Evolutionary conservation across 768 basidiomycete genomes (phyloP).

Genomic region (Exidia glandulosa): DNA sequence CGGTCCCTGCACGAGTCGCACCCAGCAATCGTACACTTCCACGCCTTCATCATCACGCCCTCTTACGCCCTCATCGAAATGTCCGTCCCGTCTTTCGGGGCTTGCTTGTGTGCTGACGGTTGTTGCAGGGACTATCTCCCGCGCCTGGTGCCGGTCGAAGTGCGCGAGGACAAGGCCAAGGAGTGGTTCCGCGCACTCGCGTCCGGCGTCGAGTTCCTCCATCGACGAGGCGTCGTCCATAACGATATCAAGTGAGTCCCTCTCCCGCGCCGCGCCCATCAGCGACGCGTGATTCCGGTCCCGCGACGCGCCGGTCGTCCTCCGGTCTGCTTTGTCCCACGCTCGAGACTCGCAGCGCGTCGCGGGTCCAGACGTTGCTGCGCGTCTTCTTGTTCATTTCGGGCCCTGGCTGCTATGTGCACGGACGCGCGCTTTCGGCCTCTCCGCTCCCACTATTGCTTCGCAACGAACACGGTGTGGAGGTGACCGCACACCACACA

Average conservation of each 20-base stretch:
- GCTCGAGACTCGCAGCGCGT: too few species aligned
- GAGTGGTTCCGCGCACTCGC: slow-evolving; percentile 76
- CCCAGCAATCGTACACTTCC: slow-evolving; percentile 86
- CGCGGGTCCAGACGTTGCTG: too few species aligned
- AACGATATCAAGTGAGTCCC: slow-evolving; percentile 85
- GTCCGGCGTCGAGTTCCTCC: slow-evolving; percentile 75
- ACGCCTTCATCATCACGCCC: slow-evolving; percentile 87
- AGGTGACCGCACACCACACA: too few species aligned
- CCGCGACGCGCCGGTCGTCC: too few species aligned
- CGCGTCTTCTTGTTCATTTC: too few species aligned
- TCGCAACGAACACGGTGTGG: too few species aligned
- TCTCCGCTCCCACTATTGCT: too few species aligned
- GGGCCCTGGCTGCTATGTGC: too few species aligned
- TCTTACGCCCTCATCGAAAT: slow-evolving; percentile 87
- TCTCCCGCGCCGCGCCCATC: too few species aligned
- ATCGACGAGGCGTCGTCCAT: slow-evolving; percentile 74
- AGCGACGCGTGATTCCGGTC: too few species aligned
- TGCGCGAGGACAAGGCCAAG: slow-evolving; percentile 65
- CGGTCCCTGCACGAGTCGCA: slow-evolving; percentile 77
- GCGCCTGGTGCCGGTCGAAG: slow-evolving; percentile 79
- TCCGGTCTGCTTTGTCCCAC: too few species aligned
- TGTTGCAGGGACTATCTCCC: slow-evolving; percentile 72
- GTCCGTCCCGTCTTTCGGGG: slow-evolving; percentile 35
- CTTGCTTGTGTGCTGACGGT: background rate
- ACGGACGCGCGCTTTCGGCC: too few species aligned